A percentile compares a stretch with the other conserved stretches of the same genome.
phyloP scores from a whole-genome alignment of 2,329 filamentous ascomycete genomes.

The Aspergillus sergii region DNA sequence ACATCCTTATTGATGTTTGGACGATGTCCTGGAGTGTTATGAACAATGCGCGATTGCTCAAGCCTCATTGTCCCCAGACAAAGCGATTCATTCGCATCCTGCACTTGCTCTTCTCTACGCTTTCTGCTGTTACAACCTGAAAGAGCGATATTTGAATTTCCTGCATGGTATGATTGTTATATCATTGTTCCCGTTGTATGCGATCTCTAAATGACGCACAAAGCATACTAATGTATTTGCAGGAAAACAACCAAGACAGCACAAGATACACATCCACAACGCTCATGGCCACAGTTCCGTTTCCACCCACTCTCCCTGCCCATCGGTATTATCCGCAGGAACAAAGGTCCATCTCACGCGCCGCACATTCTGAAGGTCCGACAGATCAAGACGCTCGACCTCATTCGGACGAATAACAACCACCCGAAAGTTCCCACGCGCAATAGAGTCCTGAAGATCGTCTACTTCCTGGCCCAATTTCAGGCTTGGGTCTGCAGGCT shows the following conservation, averaged over 20 bases:
- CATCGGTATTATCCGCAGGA: constrained; percentile 18
- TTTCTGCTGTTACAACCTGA: not conserved
- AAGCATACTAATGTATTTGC: not conserved
- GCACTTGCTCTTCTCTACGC: not conserved
- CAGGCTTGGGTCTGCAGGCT: constrained; percentile 49
- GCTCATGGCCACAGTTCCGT: constrained; percentile 68
- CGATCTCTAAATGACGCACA: not conserved
- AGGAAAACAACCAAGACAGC: not conserved
- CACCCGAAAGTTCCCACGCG: constrained; percentile 77
- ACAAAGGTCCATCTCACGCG: constrained; percentile 70
- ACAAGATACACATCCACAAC: not conserved
- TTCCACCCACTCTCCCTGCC: constrained; percentile 62
- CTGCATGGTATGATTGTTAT: not conserved
- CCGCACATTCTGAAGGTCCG: constrained; percentile 62
- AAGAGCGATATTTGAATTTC: not conserved
- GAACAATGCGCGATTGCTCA: not conserved
- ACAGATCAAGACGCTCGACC: constrained; percentile 74
- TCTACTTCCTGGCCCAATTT: constrained; percentile 66
- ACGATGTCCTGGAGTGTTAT: not conserved
- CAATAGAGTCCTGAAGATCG: constrained; percentile 68
- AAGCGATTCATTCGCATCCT: not conserved
- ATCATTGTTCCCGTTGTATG: not conserved
- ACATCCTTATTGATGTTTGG: not conserved
- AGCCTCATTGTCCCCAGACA: not conserved
- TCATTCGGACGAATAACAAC: constrained; percentile 82